Evolutionary conservation across 208 protist species (phyloP).

Genomic region (Leishmania arabica): DNA sequence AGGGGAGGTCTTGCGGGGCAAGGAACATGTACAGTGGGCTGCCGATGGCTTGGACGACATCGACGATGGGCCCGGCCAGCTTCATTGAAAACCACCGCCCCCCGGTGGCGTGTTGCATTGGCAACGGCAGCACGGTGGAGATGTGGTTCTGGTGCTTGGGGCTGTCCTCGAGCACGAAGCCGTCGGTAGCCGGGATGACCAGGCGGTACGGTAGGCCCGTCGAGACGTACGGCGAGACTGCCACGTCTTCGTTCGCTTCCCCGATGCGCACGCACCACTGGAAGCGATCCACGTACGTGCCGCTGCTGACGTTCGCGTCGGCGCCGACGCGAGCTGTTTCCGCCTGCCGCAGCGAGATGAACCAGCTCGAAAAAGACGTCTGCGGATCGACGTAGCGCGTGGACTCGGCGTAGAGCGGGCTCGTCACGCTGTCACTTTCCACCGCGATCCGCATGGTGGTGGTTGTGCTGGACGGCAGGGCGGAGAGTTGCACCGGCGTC

Average conservation of each 20-base stretch:
- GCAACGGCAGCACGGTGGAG: constrained; percentile 34
- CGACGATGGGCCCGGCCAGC: constrained; percentile 57
- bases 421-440: neutral
- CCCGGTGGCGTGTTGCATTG: constrained; percentile 43
- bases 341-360: constrained; percentile 43
- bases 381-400: constrained; percentile 62
- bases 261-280: constrained; percentile 72
- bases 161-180: constrained; percentile 37
- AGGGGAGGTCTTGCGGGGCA: constrained; percentile 40
- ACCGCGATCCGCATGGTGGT: constrained; percentile 15
- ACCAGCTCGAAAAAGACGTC: constrained; percentile 67
- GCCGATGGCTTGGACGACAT: constrained; percentile 45
- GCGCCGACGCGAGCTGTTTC: constrained; percentile 59
- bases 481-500: constrained; percentile 45
- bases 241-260: constrained; percentile 19
- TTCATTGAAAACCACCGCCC: constrained; percentile 62
- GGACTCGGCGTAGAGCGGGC: constrained; percentile 26
- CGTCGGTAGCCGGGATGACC: constrained; percentile 47
- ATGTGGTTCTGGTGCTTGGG: constrained; percentile 12
- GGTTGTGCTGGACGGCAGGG: constrained; percentile 44
- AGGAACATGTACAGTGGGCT: constrained; percentile 74
- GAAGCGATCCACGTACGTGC: constrained; percentile 45
- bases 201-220: constrained; percentile 62
- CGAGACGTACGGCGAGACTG: constrained; percentile 35
- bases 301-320: constrained; percentile 17